Base-by-base conservation (phyloP, 2,329 filamentous ascomycete genomes). In the Stylonectria norvegica region DNA sequence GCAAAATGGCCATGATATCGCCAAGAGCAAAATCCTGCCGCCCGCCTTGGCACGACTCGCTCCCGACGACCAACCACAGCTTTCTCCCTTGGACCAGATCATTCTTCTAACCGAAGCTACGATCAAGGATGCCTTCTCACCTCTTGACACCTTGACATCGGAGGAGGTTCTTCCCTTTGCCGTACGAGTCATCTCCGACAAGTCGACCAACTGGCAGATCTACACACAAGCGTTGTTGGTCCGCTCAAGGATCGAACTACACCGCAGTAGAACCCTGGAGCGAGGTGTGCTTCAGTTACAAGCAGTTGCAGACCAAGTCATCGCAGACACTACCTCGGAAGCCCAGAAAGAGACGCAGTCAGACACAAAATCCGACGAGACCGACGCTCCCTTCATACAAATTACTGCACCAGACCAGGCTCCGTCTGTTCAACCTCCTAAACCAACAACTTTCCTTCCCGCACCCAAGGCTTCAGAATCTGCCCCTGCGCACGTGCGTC, bases 121-220 rank as follows among this genome's bases (percentile, higher is more conserved):
- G 0, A 81, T 97, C 44, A 94, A 86, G 46, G 95, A 97, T 57
- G 89, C 87, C 0, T 85, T 83, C 48, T 85, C 89, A 0, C 89
- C 93, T 0, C 74, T 81, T 1, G 85, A 97, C 60, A 84, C 86
- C 0, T 71, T 98, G 1, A 97, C 90, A 0, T 78, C 89, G n/a
- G 90, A 97, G 65, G 89, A 97, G 60, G 91, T 95, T 4, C 67
- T 95, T 1, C 93, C 93, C 0, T 98, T 91, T 60, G 93, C 93
- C 1, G 85, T 83, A 2, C 81, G 93, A 28, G 93, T 97, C 0
- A 74, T 98, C 2, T 79, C 86, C 7, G 89, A 93, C 45, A 90
- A 91, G 52, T 86, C 86, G 32, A 91, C 89, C 1, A 98, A 97
- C 63, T 98, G 93, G 93, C 93, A 97, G 62, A 84, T 96, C 22